These are phyloP conservation scores for Salvia hispanica DNA, from an alignment of 257 asterid species.

Conservation along the genomic window DNA sequence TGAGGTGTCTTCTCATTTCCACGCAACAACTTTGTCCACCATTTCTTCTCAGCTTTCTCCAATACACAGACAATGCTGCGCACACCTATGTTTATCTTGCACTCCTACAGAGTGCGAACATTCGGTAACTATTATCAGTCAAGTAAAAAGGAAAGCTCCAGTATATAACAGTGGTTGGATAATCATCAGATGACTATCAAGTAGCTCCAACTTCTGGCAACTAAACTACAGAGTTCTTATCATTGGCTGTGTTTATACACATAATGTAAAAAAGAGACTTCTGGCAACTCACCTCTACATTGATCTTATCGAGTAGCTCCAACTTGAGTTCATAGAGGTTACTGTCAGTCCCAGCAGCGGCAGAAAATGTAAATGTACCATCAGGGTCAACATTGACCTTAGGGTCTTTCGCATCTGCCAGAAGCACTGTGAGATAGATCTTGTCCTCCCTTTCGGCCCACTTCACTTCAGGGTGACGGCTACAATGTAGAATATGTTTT, in stretches of 20 bases:
- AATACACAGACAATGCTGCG: constrained; percentile 70
- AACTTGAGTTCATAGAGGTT: constrained; percentile 73
- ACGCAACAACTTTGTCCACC: constrained; percentile 85
- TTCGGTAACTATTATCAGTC: neutral
- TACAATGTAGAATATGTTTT: constrained; percentile 32
- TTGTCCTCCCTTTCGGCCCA: constrained; percentile 96
- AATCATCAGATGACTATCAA: neutral
- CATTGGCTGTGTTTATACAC: neutral
- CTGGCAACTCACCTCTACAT: constrained; percentile 64
- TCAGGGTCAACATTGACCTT: constrained; percentile 85
- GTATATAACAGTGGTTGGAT: neutral
- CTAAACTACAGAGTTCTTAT: neutral
- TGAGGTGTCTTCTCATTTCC: constrained; percentile 85
- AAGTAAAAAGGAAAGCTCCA: constrained; percentile 6
- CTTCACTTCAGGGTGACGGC: constrained; percentile 90
- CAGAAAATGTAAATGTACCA: constrained; percentile 80
- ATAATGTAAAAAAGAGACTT: neutral
- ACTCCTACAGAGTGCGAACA: constrained; percentile 49
- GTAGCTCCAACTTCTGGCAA: too few species aligned
- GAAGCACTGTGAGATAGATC: constrained; percentile 70
- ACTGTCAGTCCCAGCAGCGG: constrained; percentile 70
- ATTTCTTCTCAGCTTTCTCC: constrained; percentile 82
- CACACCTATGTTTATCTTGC: constrained; percentile 74
- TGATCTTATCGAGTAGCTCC: constrained; percentile 69
- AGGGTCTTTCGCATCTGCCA: constrained; percentile 79